Evolutionary conservation across 495 filamentous ascomycete species (phyloP).

Genomic region (Aspergillus bridgeri): DNA sequence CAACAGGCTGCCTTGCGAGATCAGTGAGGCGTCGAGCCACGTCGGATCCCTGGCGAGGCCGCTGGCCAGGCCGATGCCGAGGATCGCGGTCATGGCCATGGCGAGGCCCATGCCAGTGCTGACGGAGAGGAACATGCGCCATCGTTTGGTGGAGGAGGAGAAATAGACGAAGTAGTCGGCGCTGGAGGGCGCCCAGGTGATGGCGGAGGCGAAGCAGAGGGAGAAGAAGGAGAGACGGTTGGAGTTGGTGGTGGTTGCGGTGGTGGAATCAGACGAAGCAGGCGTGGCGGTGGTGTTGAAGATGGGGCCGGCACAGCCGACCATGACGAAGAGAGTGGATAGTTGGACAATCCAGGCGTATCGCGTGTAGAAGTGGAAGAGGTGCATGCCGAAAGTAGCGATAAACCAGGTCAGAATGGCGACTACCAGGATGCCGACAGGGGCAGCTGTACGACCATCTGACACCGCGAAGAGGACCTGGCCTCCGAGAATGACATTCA

Average conservation of each 20-base stretch:
- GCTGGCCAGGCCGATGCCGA: constrained; percentile 64
- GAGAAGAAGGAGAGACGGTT: constrained; percentile 61
- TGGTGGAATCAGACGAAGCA: constrained; percentile 5
- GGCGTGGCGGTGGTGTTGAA: constrained; percentile 47
- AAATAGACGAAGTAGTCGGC: constrained; percentile 55
- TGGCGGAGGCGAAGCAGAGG: constrained; percentile 50
- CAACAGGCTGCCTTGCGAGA: constrained; percentile 60
- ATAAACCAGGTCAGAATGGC: constrained; percentile 14
- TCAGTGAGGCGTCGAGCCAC: constrained; percentile 51
- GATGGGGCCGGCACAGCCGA: constrained; percentile 55
- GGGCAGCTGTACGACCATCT: constrained; percentile 37
- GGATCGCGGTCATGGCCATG: constrained; percentile 52
- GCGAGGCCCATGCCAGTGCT: constrained; percentile 45
- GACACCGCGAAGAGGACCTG: constrained; percentile 51
- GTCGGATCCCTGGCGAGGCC: constrained; percentile 46
- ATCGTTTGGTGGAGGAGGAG: constrained; percentile 38
- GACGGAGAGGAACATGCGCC: constrained; percentile 40
- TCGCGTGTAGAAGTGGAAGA: constrained; percentile 14
- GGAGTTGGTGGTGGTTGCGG: constrained; percentile 43
- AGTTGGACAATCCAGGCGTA: constrained; percentile 54
- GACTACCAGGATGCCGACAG: constrained; percentile 20
- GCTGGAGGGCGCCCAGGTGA: constrained; percentile 46
- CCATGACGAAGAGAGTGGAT: constrained; percentile 53
- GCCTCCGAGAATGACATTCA: constrained; percentile 50
- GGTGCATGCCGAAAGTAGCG: constrained; percentile 12